These are phyloP conservation scores for Phytophthora meadii DNA, from an alignment of 352 stramenopile genomes.

Conservation along the genomic window DNA sequence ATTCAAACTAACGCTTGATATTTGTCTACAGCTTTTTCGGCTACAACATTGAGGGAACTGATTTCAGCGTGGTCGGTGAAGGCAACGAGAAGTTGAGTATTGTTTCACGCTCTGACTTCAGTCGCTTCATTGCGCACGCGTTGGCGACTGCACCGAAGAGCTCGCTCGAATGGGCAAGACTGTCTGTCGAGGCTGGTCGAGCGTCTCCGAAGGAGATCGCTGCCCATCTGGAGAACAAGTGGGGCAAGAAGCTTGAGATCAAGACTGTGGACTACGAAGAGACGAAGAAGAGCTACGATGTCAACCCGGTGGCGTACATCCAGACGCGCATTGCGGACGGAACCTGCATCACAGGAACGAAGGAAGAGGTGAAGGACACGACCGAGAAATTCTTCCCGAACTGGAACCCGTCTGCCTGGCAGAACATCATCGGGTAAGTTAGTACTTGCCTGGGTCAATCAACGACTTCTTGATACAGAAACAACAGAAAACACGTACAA, in stretches of 20 bases:
- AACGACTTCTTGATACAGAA: no score
- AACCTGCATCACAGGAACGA: slow-evolving; percentile 16
- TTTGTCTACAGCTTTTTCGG: slow-evolving; percentile 16
- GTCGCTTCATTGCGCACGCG: slow-evolving; percentile 30
- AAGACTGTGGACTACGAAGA: slow-evolving; percentile 24
- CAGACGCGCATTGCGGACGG: slow-evolving; percentile 31
- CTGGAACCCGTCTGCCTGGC: slow-evolving; percentile 29
- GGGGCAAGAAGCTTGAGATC: slow-evolving; percentile 36
- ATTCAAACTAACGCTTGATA: not conserved
- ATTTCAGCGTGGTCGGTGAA: slow-evolving; percentile 21
- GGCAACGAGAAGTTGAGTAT: slow-evolving; percentile 31
- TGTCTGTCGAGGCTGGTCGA: slow-evolving; percentile 29
- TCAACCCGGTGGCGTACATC: slow-evolving; percentile 26
- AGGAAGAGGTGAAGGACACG: slow-evolving; percentile 18
- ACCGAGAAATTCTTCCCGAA: slow-evolving; percentile 27
- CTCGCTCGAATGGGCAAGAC: slow-evolving; percentile 22
- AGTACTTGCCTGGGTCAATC: no score
- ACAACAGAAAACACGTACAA: no score
- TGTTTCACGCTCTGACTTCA: slow-evolving; percentile 21
- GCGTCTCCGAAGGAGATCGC: slow-evolving; percentile 29
- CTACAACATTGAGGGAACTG: slow-evolving; percentile 25
- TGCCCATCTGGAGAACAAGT: slow-evolving; percentile 30
- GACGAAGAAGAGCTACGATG: slow-evolving; percentile 29
- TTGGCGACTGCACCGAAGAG: slow-evolving; percentile 14
- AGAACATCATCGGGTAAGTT: slow-evolving; percentile 15